These are phyloP conservation scores for Neurospora sp. DNA, from an alignment of 495 filamentous ascomycete genomes.

Conservation along the genomic window DNA sequence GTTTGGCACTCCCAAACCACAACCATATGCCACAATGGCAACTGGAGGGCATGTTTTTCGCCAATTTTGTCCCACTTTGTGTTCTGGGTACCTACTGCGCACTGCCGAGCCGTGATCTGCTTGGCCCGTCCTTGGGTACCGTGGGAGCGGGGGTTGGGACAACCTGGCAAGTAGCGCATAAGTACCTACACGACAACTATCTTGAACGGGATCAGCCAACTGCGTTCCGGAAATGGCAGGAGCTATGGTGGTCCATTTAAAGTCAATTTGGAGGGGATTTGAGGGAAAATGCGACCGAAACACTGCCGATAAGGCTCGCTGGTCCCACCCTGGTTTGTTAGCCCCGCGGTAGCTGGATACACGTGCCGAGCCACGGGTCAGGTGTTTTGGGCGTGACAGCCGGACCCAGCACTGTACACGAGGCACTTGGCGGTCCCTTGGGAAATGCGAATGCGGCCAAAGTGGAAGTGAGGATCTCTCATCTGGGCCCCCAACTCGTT, in stretches of 20 bases:
- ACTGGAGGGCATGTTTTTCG: not conserved
- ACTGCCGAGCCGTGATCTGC: not conserved
- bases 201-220: not conserved
- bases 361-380: not conserved
- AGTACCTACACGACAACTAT: not conserved
- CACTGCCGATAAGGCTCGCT: not conserved
- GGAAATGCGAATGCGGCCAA: not conserved
- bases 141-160: not conserved
- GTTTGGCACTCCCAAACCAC: not conserved
- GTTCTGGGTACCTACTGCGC: not conserved
- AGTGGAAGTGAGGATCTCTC: not conserved
- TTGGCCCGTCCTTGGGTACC: not conserved
- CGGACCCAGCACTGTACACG: not conserved
- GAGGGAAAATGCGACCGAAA: not conserved
- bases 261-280: not conserved
- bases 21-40: not conserved
- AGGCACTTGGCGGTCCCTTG: not conserved
- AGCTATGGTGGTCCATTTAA: not conserved
- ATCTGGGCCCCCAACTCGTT: not conserved
- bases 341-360: not conserved
- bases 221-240: not conserved
- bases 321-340: not conserved
- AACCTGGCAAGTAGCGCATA: not conserved
- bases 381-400: not conserved
- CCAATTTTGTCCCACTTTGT: not conserved